Percentiles rank a stretch among this genome's conserved stretches.
Evolutionary conservation across 495 filamentous ascomycete species (phyloP).

Genomic region (Bryoglossum gracile): DNA sequence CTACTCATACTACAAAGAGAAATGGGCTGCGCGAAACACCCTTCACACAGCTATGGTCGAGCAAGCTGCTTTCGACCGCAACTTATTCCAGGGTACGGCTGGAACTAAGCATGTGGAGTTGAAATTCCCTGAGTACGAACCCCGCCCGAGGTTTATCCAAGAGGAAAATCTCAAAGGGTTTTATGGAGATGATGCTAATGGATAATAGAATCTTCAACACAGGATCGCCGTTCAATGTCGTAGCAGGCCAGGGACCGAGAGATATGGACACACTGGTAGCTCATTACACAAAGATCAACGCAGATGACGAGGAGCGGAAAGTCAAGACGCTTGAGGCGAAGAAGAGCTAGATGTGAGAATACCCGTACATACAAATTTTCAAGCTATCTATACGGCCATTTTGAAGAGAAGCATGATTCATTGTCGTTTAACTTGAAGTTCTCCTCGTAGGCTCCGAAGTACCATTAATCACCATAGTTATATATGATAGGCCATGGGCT

Average conservation of each 20-base stretch:
- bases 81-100: conserved; percentile 53
- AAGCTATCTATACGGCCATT: no score
- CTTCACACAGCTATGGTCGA: conserved; percentile 58
- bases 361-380: conserved; percentile 22
- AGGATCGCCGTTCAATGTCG: conserved; percentile 55
- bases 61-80: conserved; percentile 60
- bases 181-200: conserved; percentile 1
- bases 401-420: no score
- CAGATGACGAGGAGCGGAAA: conserved; percentile 42
- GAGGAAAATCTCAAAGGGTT: neutral
- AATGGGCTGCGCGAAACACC: conserved; percentile 52
- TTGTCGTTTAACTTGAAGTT: no score
- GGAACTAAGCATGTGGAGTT: conserved; percentile 42
- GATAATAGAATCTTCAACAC: conserved; percentile 50
- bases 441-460: no score
- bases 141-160: no score
- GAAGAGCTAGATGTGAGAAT: conserved; percentile 16
- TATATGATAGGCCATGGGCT: no score
- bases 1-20: conserved; percentile 40
- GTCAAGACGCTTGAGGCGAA: conserved; percentile 14
- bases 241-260: conserved; percentile 47
- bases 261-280: conserved; percentile 54
- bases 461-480: no score
- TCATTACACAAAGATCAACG: conserved; percentile 54
- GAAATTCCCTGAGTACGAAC: conserved; percentile 64